Evolutionary conservation across 208 protist species (phyloP).

Genomic region (Angomonas deanei): DNA sequence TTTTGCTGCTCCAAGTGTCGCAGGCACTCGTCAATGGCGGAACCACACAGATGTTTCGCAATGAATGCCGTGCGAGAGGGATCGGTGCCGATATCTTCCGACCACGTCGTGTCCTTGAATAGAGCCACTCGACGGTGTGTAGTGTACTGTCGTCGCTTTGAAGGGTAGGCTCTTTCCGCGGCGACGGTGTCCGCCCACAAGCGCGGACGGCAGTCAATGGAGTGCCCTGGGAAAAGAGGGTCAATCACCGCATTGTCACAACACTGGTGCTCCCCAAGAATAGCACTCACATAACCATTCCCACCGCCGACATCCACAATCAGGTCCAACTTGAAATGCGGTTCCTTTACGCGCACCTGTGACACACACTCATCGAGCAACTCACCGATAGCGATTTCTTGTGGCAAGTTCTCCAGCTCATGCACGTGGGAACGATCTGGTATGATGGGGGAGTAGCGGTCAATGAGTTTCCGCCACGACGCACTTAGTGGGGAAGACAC

Average conservation of each 20-base stretch:
- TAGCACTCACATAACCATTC: slow-evolving; percentile 72
- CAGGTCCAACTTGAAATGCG: slow-evolving; percentile 18
- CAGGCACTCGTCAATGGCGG: slow-evolving; percentile 64
- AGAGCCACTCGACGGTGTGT: slow-evolving; percentile 34
- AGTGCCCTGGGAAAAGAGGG: slow-evolving; percentile 53
- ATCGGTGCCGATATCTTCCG: slow-evolving; percentile 18
- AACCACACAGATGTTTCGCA: slow-evolving; percentile 83
- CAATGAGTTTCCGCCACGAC: slow-evolving; percentile 25
- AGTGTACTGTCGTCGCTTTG: slow-evolving; percentile 14
- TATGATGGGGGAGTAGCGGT: slow-evolving; percentile 55
- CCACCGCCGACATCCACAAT: slow-evolving; percentile 80
- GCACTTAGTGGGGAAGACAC: background rate
- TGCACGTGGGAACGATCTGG: slow-evolving; percentile 74
- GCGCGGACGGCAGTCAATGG: slow-evolving; percentile 63
- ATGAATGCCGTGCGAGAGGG: slow-evolving; percentile 42
- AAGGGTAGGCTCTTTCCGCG: slow-evolving; percentile 12
- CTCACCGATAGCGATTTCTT: slow-evolving; percentile 77
- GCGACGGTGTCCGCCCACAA: slow-evolving; percentile 41
- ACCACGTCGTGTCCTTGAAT: slow-evolving; percentile 47
- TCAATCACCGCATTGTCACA: slow-evolving; percentile 69
- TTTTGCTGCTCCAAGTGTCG: slow-evolving; percentile 35
- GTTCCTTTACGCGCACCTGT: background rate
- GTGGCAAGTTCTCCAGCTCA: slow-evolving; percentile 78
- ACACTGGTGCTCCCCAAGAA: slow-evolving; percentile 48
- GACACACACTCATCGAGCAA: slow-evolving; percentile 21